Conservation (phyloP, 108 stramenopile genomes). For the Thalassiosira profunda region DNA sequence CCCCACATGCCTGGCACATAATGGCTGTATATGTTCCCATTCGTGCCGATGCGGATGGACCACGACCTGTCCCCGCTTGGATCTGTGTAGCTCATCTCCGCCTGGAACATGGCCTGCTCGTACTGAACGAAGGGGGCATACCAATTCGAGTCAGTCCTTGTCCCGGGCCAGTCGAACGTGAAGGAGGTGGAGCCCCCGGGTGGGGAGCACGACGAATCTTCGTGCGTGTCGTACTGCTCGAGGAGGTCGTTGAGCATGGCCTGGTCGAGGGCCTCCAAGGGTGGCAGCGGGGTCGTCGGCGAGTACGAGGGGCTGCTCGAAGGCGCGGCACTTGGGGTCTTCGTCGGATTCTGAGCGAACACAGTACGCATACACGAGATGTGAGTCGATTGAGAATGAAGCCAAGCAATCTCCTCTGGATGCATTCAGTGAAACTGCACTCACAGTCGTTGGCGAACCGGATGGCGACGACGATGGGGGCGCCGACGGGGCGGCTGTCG, state of each 20-base stretch:
- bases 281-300: no score
- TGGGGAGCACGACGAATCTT: not conserved
- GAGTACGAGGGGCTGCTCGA: no score
- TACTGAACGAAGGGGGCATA: not conserved
- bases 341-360: no score
- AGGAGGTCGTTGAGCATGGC: not conserved
- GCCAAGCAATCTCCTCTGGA: no score
- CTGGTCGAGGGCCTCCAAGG: not conserved
- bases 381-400: no score
- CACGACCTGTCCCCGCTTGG: slow-evolving; percentile 1
- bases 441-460: no score
- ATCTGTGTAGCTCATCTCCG: slow-evolving; percentile 17
- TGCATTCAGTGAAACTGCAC: no score
- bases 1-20: slow-evolving; percentile 6
- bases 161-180: slow-evolving; percentile 23
- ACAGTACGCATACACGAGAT: no score
- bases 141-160: slow-evolving; percentile 14
- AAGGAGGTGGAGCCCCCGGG: slow-evolving; percentile 4
- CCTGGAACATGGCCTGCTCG: slow-evolving; percentile 15
- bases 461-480: no score
- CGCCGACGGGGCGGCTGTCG: no score
- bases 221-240: not conserved
- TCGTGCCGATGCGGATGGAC: slow-evolving; percentile 20
- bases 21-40: slow-evolving; percentile 28
- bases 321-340: no score